phyloP scores from a whole-genome alignment of 2,329 filamentous ascomycete species.

The Furcasterigmium sp. region DNA sequence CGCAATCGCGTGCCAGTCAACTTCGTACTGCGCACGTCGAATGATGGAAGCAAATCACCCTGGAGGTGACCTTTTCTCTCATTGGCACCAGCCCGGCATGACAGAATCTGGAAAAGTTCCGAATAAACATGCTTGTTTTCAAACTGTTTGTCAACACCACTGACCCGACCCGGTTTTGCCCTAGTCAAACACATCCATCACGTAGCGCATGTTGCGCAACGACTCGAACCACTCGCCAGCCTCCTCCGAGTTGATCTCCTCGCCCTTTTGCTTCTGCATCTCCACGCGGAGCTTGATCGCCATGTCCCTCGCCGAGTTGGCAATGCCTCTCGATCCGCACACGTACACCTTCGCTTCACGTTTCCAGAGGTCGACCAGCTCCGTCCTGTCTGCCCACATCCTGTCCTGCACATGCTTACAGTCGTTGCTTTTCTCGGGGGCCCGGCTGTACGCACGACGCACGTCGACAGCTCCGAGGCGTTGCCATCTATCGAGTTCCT shows the following conservation, averaged over 20 bases:
- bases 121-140: too few relatives aligned
- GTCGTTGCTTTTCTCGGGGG: constrained; percentile 35
- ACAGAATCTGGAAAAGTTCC: too few relatives aligned
- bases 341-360: constrained; percentile 49
- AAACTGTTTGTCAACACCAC: too few relatives aligned
- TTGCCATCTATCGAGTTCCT: constrained; percentile 41
- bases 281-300: constrained; percentile 13
- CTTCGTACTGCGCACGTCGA: too few relatives aligned
- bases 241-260: constrained; percentile 29
- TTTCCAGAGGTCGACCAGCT: constrained; percentile 27
- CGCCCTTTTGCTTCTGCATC: constrained; percentile 19
- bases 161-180: neutral
- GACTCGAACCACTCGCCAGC: constrained; percentile 42
- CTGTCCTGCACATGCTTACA: constrained; percentile 43
- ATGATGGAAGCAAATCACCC: too few relatives aligned
- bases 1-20: too few relatives aligned
- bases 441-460: constrained; percentile 47
- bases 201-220: constrained; percentile 49
- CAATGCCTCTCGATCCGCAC: constrained; percentile 48
- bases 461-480: constrained; percentile 46
- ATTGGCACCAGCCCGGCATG: too few relatives aligned
- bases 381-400: constrained; percentile 24
- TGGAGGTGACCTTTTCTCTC: too few relatives aligned
- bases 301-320: constrained; percentile 31
- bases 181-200: constrained; percentile 56